These are phyloP conservation scores for Gossypium davidsonii DNA, from an alignment of 441 rosid genomes.

Conservation along the genomic window DNA sequence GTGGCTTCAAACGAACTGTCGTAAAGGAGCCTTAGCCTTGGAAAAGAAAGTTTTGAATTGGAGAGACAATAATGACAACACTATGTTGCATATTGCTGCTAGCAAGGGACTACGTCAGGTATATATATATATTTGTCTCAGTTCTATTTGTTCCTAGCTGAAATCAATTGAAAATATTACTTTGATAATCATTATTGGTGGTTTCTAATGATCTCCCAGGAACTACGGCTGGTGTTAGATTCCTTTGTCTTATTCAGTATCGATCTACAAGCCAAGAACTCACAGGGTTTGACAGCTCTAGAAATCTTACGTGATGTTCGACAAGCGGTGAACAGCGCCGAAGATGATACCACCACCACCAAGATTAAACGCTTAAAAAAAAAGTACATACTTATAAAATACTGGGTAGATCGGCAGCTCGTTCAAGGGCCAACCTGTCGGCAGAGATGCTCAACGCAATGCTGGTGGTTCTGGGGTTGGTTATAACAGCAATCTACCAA, in stretches of 20 bases:
- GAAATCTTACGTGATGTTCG: background rate
- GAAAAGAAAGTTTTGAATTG: background rate
- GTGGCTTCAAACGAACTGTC: background rate
- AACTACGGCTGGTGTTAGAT: background rate
- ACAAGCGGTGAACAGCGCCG: background rate
- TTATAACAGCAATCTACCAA: background rate
- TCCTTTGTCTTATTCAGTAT: background rate
- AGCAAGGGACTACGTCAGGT: background rate
- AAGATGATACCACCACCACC: background rate
- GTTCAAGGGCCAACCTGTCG: background rate
- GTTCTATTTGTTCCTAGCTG: background rate
- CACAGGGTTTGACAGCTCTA: background rate
- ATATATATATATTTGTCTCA: too few species aligned
- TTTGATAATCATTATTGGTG: background rate
- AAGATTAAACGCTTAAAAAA: too few species aligned
- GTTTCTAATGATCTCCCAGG: background rate
- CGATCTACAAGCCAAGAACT: background rate
- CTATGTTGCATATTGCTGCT: background rate
- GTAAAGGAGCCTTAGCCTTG: background rate
- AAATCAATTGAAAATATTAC: too few species aligned
- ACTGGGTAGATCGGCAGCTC: background rate
- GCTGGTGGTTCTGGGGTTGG: background rate
- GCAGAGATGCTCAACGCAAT: background rate
- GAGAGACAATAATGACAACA: background rate
- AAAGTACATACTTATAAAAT: too few species aligned